A percentile compares a stretch with the other conserved stretches of the same genome.
phyloP scores from a whole-genome alignment of 306 rosid genomes.

The Mimosa bimucronata region DNA sequence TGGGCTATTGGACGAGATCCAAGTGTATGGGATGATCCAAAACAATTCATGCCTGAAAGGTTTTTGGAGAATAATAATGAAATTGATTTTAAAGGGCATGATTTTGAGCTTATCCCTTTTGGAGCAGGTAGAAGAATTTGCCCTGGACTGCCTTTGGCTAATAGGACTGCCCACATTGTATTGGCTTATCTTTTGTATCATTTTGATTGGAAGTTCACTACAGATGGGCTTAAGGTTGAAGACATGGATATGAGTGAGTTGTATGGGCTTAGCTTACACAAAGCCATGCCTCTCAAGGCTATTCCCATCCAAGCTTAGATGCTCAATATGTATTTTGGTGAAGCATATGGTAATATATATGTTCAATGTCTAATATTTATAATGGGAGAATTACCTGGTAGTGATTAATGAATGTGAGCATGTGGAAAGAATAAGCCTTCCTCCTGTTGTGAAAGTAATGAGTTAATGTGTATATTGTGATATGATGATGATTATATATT shows the following conservation, averaged over 20 bases:
- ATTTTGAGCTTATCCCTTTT: background rate
- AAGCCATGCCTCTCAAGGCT: background rate
- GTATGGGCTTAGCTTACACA: background rate
- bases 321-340: background rate
- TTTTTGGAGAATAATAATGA: background rate
- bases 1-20: constrained; percentile 3
- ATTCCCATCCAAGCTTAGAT: background rate
- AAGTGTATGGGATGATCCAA: background rate
- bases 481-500: too few relatives aligned
- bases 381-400: background rate
- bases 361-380: background rate
- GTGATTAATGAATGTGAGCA: background rate
- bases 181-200: background rate
- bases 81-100: background rate
- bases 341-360: background rate
- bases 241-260: background rate
- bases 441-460: background rate
- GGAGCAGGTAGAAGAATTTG: background rate
- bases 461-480: too few relatives aligned
- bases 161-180: background rate
- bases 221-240: background rate
- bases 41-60: background rate
- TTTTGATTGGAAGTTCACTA: background rate
- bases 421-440: background rate
- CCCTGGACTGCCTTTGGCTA: background rate